Percentiles rank a stretch among this genome's conserved stretches.
These are phyloP conservation scores for Microdochium nivale DNA, from an alignment of 2,329 filamentous ascomycete genomes.

Conservation along the genomic window DNA sequence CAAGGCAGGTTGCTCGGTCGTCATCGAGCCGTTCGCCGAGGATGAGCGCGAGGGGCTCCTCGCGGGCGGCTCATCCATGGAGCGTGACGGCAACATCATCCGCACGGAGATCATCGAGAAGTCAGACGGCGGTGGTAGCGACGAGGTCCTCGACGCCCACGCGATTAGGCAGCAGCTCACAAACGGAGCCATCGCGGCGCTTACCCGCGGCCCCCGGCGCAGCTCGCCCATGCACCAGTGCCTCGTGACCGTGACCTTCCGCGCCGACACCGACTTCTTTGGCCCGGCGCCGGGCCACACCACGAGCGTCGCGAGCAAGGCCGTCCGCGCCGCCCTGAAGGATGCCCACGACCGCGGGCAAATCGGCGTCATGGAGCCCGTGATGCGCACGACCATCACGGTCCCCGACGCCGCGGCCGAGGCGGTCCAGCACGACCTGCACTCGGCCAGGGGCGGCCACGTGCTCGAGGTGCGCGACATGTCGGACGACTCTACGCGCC, in stretches of 20 bases:
- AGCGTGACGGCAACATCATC: constrained; percentile 63
- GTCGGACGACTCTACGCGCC: constrained; percentile 65
- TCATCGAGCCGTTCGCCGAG: constrained; percentile 51
- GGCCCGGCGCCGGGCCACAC: constrained; percentile 59
- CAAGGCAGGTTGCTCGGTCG: constrained; percentile 66
- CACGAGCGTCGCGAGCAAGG: constrained; percentile 51
- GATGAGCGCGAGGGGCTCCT: constrained; percentile 26
- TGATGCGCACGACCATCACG: constrained; percentile 83
- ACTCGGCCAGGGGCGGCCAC: constrained; percentile 64
- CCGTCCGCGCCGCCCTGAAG: constrained; percentile 61
- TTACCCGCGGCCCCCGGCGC: constrained; percentile 76
- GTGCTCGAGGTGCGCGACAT: constrained; percentile 59
- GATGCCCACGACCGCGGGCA: constrained; percentile 44
- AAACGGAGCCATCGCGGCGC: constrained; percentile 74
- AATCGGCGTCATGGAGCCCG: constrained; percentile 76
- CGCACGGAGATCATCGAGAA: constrained; percentile 45
- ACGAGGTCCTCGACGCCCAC: constrained; percentile 33
- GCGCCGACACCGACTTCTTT: constrained; percentile 56
- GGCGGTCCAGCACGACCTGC: constrained; percentile 73
- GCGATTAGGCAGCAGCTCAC: constrained; percentile 52
- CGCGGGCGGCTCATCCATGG: constrained; percentile 32
- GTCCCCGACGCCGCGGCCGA: constrained; percentile 78
- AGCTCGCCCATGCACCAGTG: constrained; percentile 74
- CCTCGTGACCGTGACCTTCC: constrained; percentile 60
- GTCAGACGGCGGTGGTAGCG: constrained; percentile 32